These are phyloP conservation scores for Brassica napus DNA, from an alignment of 345 rosid species.

Conservation along the genomic window Da-Ae NC_063452.1:52235001-52235500, in stretches of 20 bases:
- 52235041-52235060: slow-evolving; percentile 44
- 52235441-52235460: no score
- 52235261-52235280: not conserved
- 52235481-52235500: no score
- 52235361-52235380: no score
- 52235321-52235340: no score
- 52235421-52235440: no score
- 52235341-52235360: no score
- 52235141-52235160: slow-evolving; percentile 1
- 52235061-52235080: slow-evolving; percentile 19
- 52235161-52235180: not conserved
- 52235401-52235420: no score
- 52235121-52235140: not conserved
- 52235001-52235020: slow-evolving; percentile 45
- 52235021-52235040: slow-evolving; percentile 38
- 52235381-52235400: no score
- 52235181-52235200: not conserved
- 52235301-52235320: no score
- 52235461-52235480: no score
- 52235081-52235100: slow-evolving; percentile 3
- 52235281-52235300: not conserved
- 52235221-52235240: not conserved
- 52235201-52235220: not conserved
- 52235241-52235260: not conserved
- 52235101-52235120: not conserved